Conservation (phyloP, 192 early-diverging fungal species). For the Coemansia sp. region DNA sequence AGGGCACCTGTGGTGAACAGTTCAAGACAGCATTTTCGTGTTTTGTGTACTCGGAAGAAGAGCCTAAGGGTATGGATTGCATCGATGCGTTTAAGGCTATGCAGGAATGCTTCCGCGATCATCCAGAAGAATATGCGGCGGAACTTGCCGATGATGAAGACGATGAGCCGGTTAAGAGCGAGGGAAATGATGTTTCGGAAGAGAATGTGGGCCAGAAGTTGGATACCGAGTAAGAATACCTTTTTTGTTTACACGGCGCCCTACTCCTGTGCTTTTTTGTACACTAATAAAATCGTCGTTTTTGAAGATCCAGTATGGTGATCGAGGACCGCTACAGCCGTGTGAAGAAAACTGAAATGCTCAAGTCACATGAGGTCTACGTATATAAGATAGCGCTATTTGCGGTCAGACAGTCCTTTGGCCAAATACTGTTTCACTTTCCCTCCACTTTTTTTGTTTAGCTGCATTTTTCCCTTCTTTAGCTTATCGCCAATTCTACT, state of each 20-base stretch:
- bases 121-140: constrained; percentile 89
- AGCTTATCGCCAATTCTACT: no score
- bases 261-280: no score
- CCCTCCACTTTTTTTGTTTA: background rate
- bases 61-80: constrained; percentile 98
- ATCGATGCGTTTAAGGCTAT: constrained; percentile 89
- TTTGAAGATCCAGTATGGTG: no score
- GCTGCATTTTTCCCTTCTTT: background rate
- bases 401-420: no score
- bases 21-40: constrained; percentile 98
- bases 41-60: constrained; percentile 89
- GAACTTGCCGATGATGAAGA: constrained; percentile 73
- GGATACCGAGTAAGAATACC: constrained; percentile 3
- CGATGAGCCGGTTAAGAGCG: constrained; percentile 44
- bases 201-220: constrained; percentile 10
- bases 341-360: no score
- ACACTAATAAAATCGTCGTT: no score
- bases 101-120: constrained; percentile 87
- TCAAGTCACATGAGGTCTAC: background rate
- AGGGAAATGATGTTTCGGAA: background rate
- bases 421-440: background rate
- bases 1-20: constrained; percentile 93
- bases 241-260: no score
- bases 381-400: background rate
- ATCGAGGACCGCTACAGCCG: no score